These are phyloP conservation scores for Fraxinus greggii DNA, from an alignment of 305 asterid genomes.

Conservation along the genomic window DNA sequence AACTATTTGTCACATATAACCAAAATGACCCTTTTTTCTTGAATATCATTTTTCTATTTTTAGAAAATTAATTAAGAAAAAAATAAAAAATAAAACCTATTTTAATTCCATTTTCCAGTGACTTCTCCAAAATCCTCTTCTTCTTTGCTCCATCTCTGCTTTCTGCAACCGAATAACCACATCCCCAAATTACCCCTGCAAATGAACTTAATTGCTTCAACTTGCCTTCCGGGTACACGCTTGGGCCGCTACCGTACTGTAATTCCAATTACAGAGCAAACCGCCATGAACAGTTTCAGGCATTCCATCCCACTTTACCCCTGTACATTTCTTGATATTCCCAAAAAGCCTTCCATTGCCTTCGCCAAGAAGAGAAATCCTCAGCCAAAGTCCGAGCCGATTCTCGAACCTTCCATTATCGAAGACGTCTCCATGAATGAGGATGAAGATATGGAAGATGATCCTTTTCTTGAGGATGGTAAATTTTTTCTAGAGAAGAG, in stretches of 20 bases:
- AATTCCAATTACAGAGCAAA: constrained; percentile 26
- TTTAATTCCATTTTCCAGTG: not conserved
- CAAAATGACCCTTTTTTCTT: not conserved
- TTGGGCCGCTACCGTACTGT: constrained; percentile 1
- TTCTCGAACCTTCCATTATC: constrained; percentile 41
- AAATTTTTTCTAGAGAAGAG: not conserved
- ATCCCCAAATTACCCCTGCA: constrained; percentile 7
- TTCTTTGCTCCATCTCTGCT: not conserved
- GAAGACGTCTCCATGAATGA: constrained; percentile 43
- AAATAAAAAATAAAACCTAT: not conserved
- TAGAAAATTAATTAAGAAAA: not conserved
- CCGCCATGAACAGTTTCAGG: constrained; percentile 11
- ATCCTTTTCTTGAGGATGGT: constrained; percentile 41
- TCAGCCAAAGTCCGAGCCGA: constrained; percentile 46
- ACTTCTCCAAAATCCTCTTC: not conserved
- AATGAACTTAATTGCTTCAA: constrained; percentile 33
- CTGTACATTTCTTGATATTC: constrained; percentile 18
- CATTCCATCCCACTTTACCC: constrained; percentile 25
- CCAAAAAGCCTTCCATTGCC: constrained; percentile 27
- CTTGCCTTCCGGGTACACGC: constrained; percentile 20
- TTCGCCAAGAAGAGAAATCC: constrained; percentile 45
- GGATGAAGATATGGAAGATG: constrained; percentile 40
- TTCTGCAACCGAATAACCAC: constrained; percentile 4
- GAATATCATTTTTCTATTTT: not conserved
- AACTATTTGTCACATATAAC: not conserved